Evolutionary conservation across 306 rosid genomes (phyloP), one percentile per base, ranked within the genome.

Genomic region (Quercus cerris): DNA sequence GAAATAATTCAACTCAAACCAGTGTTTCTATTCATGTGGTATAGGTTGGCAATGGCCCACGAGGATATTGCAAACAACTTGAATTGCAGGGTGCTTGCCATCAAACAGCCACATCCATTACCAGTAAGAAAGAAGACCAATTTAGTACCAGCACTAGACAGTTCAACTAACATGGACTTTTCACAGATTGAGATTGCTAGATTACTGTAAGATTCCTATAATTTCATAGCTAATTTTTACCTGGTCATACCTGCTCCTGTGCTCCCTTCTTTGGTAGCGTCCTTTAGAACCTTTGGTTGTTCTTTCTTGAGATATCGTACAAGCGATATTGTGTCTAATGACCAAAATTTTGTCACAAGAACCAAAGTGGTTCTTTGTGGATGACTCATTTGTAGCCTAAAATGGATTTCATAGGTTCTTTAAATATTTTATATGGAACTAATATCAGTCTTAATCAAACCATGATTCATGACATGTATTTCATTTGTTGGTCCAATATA

Each of bases 31-130:
- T 70, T 83, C 76, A 80, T 73, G 56, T 82, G 85, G 27, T 20
- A 56, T 82, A 94, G 99, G 87, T 70, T 93, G 87, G 90, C 89
- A 78, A 78, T 86, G 95, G 77, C 54, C 69, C 87, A 84, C 22
- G 31, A 55, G 22, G 83, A 77, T 52, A 35, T 89, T 44, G 75
- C 89, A 81, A 85, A 81, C 81, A 84, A 28, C 72, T 84, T 94
- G 81, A 91, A 85, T 72, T 94, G 97, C 89, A 93, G 93, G 84
- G 89, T 94, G 55, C 85, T 94, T 69, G 99, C 93, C 68, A 87
- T 94, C 82, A 92, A 86, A 75, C 95, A 89, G 75, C 85, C 92
- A 66, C 75, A 41, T 1, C 70, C 67, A 22, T 74, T 88, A 8
- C 76, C 83, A 63, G 11, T 35, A 52, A 81, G 80, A 66, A 63